These are phyloP conservation scores for Xylaria acuta DNA, from an alignment of 495 filamentous ascomycete genomes.

Conservation along the genomic window DNA sequence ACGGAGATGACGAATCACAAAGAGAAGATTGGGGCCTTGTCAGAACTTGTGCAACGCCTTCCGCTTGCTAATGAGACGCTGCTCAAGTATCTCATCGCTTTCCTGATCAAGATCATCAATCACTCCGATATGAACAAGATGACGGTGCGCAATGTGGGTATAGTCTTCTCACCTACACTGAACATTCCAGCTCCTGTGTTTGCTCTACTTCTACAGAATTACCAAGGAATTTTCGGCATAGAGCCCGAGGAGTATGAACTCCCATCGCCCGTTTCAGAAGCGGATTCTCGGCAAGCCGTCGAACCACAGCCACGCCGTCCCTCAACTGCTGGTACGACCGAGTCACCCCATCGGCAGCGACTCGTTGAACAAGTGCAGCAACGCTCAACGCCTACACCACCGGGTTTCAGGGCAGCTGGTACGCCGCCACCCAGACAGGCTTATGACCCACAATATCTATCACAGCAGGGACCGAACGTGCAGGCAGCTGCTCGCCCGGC, in stretches of 20 bases:
- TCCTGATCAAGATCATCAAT: constrained; percentile 87
- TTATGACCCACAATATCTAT: constrained; percentile 45
- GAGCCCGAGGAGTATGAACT: constrained; percentile 64
- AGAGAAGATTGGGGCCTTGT: constrained; percentile 83
- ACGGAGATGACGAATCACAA: constrained; percentile 78
- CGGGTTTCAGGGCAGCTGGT: constrained; percentile 48
- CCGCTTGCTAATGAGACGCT: constrained; percentile 81
- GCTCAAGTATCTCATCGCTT: constrained; percentile 80
- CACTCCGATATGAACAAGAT: constrained; percentile 95
- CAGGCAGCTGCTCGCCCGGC: constrained; percentile 47
- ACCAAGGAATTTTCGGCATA: constrained; percentile 81
- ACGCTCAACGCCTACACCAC: constrained; percentile 53
- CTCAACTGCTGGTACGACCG: constrained; percentile 48
- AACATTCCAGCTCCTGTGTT: constrained; percentile 97
- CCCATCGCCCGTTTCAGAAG: constrained; percentile 39
- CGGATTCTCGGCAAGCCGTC: constrained; percentile 27
- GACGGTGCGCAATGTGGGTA: constrained; percentile 96
- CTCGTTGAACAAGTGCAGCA: constrained; percentile 48
- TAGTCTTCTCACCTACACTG: constrained; percentile 97
- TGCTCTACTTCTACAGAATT: constrained; percentile 91
- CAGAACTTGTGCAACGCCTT: constrained; percentile 81
- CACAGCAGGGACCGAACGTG: constrained; percentile 32
- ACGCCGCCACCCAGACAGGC: constrained; percentile 51
- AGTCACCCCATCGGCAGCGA: constrained; percentile 52
- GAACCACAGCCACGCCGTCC: constrained; percentile 43